A percentile compares a stretch with the other conserved stretches of the same genome.
These are phyloP conservation scores for Plasmodium inui DNA, from an alignment of 169 alveolate genomes.

Conservation along the genomic window DNA sequence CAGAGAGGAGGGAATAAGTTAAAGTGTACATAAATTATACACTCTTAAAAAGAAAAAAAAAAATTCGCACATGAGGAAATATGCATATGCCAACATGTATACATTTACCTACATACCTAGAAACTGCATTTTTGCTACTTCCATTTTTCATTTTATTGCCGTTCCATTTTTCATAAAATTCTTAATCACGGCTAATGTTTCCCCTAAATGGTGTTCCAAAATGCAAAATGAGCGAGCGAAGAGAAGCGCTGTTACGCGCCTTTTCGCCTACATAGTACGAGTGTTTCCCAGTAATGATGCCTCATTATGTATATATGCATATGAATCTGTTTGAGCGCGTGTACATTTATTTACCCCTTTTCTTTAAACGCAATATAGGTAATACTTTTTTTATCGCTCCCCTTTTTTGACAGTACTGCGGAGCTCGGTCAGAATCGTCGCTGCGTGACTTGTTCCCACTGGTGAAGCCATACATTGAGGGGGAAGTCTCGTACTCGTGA, in stretches of 20 bases:
- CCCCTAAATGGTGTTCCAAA: not conserved
- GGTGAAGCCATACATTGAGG: not conserved
- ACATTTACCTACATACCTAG: not conserved
- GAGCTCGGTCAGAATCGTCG: not conserved
- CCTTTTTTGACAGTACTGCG: not conserved
- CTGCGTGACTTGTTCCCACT: not conserved
- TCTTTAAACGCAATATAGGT: not conserved
- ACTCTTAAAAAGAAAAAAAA: constrained; percentile 1
- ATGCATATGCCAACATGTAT: not conserved
- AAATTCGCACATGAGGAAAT: constrained; percentile 2
- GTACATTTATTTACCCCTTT: not conserved
- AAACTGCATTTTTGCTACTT: not conserved
- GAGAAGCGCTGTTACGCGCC: not conserved
- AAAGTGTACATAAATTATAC: not conserved
- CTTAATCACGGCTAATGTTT: not conserved
- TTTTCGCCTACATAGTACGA: not conserved
- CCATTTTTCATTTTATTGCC: not conserved
- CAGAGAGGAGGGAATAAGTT: not conserved
- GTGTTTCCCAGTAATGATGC: not conserved
- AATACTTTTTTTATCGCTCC: not conserved
- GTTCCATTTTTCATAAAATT: not conserved
- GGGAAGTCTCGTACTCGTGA: not conserved
- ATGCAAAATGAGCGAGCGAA: not conserved
- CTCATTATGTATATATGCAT: not conserved
- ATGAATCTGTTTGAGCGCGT: not conserved